Evolutionary conservation across 345 rosid species (phyloP).

Genomic region (Camelina sativa): DNA sequence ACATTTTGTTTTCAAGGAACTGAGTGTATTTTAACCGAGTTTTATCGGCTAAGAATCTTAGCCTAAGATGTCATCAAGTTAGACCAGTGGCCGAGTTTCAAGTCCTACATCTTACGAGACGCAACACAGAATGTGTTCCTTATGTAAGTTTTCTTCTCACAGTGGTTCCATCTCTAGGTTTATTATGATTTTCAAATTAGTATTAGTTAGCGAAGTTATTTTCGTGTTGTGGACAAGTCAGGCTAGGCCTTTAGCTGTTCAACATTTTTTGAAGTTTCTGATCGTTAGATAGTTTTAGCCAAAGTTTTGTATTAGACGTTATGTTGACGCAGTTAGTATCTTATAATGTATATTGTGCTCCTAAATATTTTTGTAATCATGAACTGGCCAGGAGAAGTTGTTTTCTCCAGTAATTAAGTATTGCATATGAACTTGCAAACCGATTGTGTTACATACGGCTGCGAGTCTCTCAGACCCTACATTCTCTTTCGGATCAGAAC

Average conservation of each 20-base stretch:
- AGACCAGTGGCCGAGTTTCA: conserved; percentile 79
- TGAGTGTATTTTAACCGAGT: conserved; percentile 67
- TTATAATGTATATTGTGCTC: not conserved
- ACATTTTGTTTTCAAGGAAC: too few relatives aligned
- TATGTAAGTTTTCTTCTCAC: conserved; percentile 58
- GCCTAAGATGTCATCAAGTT: conserved; percentile 67
- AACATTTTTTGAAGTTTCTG: not conserved
- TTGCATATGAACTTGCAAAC: too few relatives aligned
- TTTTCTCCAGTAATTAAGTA: not conserved
- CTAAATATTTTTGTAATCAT: not conserved
- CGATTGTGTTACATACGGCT: too few relatives aligned
- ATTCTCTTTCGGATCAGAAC: too few relatives aligned
- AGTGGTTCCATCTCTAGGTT: conserved; percentile 44
- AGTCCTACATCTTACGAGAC: conserved; percentile 75
- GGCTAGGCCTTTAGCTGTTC: conserved; percentile 18
- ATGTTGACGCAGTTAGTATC: conserved; percentile 15
- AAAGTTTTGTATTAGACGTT: conserved; percentile 1
- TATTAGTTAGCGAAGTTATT: conserved; percentile 11
- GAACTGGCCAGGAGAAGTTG: not conserved
- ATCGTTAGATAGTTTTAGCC: not conserved
- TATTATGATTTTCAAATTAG: not conserved
- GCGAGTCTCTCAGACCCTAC: too few relatives aligned
- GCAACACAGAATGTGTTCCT: conserved; percentile 76
- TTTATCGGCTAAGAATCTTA: conserved; percentile 83
- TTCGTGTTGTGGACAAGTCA: conserved; percentile 11